A percentile compares a stretch with the other conserved stretches of the same genome.
These are phyloP conservation scores for Babjeviella inositovora DNA, from an alignment of 805 yeast species.

Conservation along the genomic window DNA sequence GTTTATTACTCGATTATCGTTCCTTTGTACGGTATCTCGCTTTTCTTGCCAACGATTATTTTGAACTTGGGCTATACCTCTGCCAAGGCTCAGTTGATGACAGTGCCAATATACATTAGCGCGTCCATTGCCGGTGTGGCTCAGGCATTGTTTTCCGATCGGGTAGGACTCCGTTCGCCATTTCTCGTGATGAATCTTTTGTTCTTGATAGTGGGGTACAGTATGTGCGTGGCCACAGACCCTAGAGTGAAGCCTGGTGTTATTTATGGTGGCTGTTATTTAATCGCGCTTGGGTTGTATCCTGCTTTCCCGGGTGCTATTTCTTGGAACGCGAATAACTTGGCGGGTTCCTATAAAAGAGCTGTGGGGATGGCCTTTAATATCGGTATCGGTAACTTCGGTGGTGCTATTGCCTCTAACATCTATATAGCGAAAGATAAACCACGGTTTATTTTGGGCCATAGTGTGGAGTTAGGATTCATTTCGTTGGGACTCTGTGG, in stretches of 20 bases:
- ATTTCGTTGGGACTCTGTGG: constrained; percentile 12
- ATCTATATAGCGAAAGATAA: constrained; percentile 12
- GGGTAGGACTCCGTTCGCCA: constrained; percentile 12
- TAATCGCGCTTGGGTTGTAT: constrained; percentile 13
- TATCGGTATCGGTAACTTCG: constrained; percentile 19
- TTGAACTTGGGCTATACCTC: constrained; percentile 23
- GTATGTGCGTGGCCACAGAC: constrained; percentile 10
- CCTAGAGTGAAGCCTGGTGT: constrained; percentile 8
- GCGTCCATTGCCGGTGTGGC: constrained; percentile 13
- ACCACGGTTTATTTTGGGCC: constrained; percentile 13
- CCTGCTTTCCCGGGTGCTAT: constrained; percentile 13
- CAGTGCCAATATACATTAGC: constrained; percentile 23
- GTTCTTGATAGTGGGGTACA: constrained; percentile 15
- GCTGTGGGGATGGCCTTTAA: constrained; percentile 21
- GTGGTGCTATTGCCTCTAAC: constrained; percentile 17
- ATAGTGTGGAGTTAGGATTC: constrained; percentile 14
- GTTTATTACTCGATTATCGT: constrained; percentile 12
- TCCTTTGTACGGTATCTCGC: constrained; percentile 19
- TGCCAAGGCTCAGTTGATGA: constrained; percentile 21
- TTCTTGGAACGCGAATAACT: constrained; percentile 18
- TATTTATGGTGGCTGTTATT: constrained; percentile 13
- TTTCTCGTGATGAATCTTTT: constrained; percentile 9
- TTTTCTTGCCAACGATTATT: constrained; percentile 27
- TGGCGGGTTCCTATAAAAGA: constrained; percentile 16
- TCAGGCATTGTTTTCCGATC: constrained; percentile 11